A percentile compares a stretch with the other conserved stretches of the same genome.
These are phyloP conservation scores for Histomonas meleagridis DNA, from an alignment of 208 protist genomes.

Conservation along the genomic window DNA sequence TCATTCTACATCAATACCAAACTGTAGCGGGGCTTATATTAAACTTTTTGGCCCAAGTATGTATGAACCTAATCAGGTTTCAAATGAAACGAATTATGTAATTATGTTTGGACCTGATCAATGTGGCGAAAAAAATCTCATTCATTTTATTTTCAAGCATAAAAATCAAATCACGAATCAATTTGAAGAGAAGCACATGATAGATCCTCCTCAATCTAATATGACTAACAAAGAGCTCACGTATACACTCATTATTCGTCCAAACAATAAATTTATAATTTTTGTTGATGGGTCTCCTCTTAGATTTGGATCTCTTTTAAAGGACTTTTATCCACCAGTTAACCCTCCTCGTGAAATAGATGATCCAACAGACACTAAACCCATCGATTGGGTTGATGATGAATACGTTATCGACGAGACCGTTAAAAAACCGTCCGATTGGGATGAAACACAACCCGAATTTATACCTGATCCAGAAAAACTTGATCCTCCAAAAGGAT, in stretches of 20 bases:
- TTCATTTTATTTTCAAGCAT: slow-evolving; percentile 50
- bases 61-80: not conserved
- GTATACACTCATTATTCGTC: slow-evolving; percentile 42
- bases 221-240: slow-evolving; percentile 41
- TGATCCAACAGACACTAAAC: slow-evolving; percentile 48
- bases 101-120: slow-evolving; percentile 57
- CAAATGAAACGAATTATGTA: slow-evolving; percentile 46
- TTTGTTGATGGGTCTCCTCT: slow-evolving; percentile 44
- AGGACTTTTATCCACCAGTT: slow-evolving; percentile 47
- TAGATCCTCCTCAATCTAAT: not conserved
- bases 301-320: slow-evolving; percentile 38
- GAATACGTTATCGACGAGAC: slow-evolving; percentile 33
- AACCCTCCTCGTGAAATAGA: slow-evolving; percentile 43
- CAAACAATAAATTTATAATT: slow-evolving; percentile 45
- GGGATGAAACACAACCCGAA: slow-evolving; percentile 52
- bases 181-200: slow-evolving; percentile 42
- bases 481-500: not conserved
- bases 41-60: slow-evolving; percentile 43
- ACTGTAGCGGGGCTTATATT: slow-evolving; percentile 51
- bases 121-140: slow-evolving; percentile 45
- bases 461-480: slow-evolving; percentile 41
- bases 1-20: not conserved
- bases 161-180: not conserved
- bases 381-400: slow-evolving; percentile 48
- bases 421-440: slow-evolving; percentile 37